Conservation (phyloP, 2,329 filamentous ascomycete genomes). For the Calycina herbarum region DNA sequence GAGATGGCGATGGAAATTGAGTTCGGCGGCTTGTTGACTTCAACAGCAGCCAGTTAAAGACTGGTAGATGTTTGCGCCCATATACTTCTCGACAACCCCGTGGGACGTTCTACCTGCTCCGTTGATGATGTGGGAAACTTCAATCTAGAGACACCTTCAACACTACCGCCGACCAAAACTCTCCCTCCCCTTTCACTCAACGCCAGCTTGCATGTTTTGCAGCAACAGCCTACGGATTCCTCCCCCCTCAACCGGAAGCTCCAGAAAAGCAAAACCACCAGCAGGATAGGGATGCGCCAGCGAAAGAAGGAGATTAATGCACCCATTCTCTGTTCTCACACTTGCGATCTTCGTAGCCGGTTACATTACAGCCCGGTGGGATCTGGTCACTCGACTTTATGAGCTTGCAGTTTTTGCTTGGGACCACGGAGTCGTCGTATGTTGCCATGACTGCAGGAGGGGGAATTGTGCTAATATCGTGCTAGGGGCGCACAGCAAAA, state of each 20-base stretch:
- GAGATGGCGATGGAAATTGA: too few relatives aligned
- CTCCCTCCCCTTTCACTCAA: constrained; percentile 8
- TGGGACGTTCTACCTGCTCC: constrained; percentile 14
- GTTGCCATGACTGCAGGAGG: constrained; percentile 38
- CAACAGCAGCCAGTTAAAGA: too few relatives aligned
- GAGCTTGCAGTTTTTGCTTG: constrained; percentile 96
- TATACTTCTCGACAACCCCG: not conserved
- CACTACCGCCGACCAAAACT: not conserved
- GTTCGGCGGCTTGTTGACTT: too few relatives aligned
- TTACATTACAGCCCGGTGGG: constrained; percentile 99
- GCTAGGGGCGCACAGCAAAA: constrained; percentile 80
- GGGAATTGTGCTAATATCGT: constrained; percentile 18
- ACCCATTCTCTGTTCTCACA: constrained; percentile 95
- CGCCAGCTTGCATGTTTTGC: constrained; percentile 12
- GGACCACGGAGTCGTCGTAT: constrained; percentile 95
- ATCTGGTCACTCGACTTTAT: constrained; percentile 94
- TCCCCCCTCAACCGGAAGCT: constrained; percentile 5
- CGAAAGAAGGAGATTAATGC: constrained; percentile 60
- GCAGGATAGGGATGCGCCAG: constrained; percentile 33
- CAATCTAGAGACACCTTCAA: constrained; percentile 12
- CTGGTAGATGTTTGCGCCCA: not conserved
- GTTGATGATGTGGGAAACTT: constrained; percentile 24
- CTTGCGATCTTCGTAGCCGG: constrained; percentile 98
- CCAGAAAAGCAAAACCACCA: constrained; percentile 4
- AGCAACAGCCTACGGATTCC: constrained; percentile 3